Conservation (phyloP, 2,329 filamentous ascomycete genomes). For the Mollisia scopiformis region DNA sequence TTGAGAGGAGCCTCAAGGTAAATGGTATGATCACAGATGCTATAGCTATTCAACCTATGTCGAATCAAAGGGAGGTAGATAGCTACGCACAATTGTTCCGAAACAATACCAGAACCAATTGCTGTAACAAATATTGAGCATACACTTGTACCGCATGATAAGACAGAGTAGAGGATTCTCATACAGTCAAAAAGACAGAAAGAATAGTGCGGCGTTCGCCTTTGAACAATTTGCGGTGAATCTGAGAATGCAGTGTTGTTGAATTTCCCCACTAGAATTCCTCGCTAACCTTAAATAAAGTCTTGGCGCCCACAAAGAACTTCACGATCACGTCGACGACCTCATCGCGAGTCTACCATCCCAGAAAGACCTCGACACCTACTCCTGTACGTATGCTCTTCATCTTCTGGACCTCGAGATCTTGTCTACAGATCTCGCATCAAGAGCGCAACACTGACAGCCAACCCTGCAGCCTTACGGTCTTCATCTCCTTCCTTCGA, state of each 20-base stretch:
- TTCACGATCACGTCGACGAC: slow-evolving; percentile 6
- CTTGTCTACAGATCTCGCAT: slow-evolving; percentile 1
- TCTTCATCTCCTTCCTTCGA: slow-evolving; percentile 7
- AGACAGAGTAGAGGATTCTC: too few species aligned
- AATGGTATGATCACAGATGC: too few species aligned
- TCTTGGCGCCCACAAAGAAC: slow-evolving; percentile 13
- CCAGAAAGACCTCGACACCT: slow-evolving; percentile 17
- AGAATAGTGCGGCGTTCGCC: not conserved
- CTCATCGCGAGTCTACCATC: slow-evolving; percentile 8
- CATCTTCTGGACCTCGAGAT: not conserved
- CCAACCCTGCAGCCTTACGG: slow-evolving; percentile 5
- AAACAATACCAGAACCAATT: too few species aligned
- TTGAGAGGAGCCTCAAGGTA: too few species aligned
- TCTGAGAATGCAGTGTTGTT: not conserved
- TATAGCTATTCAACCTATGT: too few species aligned
- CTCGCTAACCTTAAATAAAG: not conserved
- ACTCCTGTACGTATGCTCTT: slow-evolving; percentile 14
- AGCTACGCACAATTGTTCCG: too few species aligned
- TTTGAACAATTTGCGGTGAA: not conserved
- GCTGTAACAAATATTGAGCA: too few species aligned
- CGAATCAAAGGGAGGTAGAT: too few species aligned
- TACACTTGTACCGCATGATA: too few species aligned
- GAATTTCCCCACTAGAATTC: not conserved
- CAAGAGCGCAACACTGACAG: slow-evolving; percentile 8
- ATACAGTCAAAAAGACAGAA: not conserved